These are phyloP conservation scores for Botrytis sinoallii DNA, from an alignment of 2,329 filamentous ascomycete genomes.

Conservation along the genomic window DNA sequence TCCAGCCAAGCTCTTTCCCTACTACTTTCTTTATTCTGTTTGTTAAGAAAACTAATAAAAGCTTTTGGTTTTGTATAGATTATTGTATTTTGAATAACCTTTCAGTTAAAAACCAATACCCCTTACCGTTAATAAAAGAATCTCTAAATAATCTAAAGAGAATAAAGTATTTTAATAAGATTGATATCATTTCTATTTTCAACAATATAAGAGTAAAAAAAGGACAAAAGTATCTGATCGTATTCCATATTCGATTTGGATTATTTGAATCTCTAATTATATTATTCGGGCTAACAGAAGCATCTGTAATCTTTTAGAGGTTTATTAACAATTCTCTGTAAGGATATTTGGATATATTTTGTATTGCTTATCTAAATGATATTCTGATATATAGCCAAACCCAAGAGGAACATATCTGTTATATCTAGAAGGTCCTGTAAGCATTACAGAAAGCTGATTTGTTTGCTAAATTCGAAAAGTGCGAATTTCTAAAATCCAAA, in stretches of 20 bases:
- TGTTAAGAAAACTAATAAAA: neutral
- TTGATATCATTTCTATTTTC: neutral
- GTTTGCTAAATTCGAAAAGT: no score
- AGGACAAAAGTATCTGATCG: neutral
- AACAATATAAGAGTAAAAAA: neutral
- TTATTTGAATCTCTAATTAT: neutral
- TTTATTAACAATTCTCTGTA: neutral
- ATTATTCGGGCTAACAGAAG: neutral
- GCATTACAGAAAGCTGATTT: no score
- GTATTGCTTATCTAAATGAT: no score
- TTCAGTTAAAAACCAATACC: neutral
- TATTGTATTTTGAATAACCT: neutral
- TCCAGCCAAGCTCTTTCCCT: neutral
- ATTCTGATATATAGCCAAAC: no score
- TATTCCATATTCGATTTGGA: neutral
- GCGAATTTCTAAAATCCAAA: no score
- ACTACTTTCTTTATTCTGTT: neutral
- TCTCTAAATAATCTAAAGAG: neutral
- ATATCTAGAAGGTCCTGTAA: no score
- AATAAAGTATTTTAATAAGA: neutral
- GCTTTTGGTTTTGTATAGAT: neutral
- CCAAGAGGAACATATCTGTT: no score
- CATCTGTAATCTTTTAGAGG: neutral
- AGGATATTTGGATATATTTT: neutral
- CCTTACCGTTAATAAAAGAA: neutral